phyloP scores from a whole-genome alignment of 805 yeast species.

The Scheffersomyces spartinae region DNA sequence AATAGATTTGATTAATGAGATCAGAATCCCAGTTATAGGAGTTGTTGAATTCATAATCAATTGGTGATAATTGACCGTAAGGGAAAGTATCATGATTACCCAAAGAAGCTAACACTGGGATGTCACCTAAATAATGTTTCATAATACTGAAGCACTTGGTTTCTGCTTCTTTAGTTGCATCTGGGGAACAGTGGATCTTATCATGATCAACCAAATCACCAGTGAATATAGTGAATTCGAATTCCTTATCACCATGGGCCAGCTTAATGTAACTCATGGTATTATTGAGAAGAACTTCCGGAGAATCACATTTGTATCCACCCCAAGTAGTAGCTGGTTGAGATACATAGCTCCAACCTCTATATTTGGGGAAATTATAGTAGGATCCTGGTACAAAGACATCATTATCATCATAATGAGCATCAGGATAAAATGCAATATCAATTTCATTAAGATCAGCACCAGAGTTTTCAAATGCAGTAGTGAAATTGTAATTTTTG shows the following conservation, averaged over 20 bases:
- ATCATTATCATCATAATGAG: slow-evolving; percentile 14
- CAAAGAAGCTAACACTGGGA: slow-evolving; percentile 50
- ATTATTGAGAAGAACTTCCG: slow-evolving; percentile 48
- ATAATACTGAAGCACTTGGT: slow-evolving; percentile 55
- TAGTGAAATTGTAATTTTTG: slow-evolving; percentile 18
- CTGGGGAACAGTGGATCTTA: slow-evolving; percentile 43
- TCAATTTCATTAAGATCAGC: slow-evolving; percentile 6
- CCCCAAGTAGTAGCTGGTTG: slow-evolving; percentile 54
- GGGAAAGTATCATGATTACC: slow-evolving; percentile 73
- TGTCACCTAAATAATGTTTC: slow-evolving; percentile 36
- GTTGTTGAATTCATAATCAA: slow-evolving; percentile 12
- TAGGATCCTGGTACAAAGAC: slow-evolving; percentile 19
- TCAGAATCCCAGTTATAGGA: slow-evolving; percentile 37
- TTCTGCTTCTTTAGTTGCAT: slow-evolving; percentile 60
- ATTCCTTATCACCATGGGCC: too few relatives aligned
- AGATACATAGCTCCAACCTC: slow-evolving; percentile 21
- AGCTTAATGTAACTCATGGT: slow-evolving; percentile 35
- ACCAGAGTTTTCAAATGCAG: slow-evolving; percentile 10
- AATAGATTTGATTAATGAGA: too few relatives aligned
- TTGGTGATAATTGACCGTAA: slow-evolving; percentile 51
- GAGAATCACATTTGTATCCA: slow-evolving; percentile 53
- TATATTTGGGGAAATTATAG: slow-evolving; percentile 16
- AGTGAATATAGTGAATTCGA: slow-evolving; percentile 55
- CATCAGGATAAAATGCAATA: slow-evolving; percentile 19
- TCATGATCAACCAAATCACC: slow-evolving; percentile 70